These are phyloP conservation scores for Salisapilia sapeloensis DNA, from an alignment of 352 stramenopile genomes.

Conservation along the genomic window DNA sequence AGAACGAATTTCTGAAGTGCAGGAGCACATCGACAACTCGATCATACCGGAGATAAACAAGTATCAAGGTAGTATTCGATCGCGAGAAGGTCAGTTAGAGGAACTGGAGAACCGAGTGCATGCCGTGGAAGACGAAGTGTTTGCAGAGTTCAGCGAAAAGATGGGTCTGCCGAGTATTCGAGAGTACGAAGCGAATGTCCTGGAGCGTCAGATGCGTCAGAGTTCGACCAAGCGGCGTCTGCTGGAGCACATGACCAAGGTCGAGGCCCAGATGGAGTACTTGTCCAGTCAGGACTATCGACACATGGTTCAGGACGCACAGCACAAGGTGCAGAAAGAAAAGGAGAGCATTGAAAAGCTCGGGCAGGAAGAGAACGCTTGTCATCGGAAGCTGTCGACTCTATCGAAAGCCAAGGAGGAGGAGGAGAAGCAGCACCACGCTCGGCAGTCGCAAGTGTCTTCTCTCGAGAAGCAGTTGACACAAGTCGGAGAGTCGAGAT, in stretches of 20 bases:
- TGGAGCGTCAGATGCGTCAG: constrained; percentile 68
- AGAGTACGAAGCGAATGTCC: constrained; percentile 87
- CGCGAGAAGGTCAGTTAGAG: constrained; percentile 20
- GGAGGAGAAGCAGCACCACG: constrained; percentile 17
- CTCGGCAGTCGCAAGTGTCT: constrained; percentile 18
- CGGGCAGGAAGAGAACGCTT: constrained; percentile 19
- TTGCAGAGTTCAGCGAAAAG: constrained; percentile 57
- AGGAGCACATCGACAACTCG: constrained; percentile 20
- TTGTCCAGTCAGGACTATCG: constrained; percentile 50
- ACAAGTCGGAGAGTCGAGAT: constrained; percentile 29
- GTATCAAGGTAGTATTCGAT: constrained; percentile 26
- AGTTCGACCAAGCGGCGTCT: constrained; percentile 56
- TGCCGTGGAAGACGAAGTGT: constrained; percentile 71
- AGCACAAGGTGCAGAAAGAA: constrained; percentile 24
- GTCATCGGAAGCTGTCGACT: constrained; percentile 23
- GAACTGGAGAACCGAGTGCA: constrained; percentile 46
- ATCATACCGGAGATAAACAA: constrained; percentile 52
- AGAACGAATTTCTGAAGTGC: constrained; percentile 29
- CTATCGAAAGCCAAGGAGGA: constrained; percentile 70
- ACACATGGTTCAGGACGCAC: constrained; percentile 17
- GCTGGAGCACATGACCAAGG: constrained; percentile 64
- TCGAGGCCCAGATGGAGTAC: constrained; percentile 62
- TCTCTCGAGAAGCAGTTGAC: constrained; percentile 48
- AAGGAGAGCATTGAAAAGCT: constrained; percentile 33
- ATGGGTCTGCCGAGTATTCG: constrained; percentile 72